Conservation (phyloP, 768 basidiomycete genomes). For the Kwoniella sp. region DNA sequence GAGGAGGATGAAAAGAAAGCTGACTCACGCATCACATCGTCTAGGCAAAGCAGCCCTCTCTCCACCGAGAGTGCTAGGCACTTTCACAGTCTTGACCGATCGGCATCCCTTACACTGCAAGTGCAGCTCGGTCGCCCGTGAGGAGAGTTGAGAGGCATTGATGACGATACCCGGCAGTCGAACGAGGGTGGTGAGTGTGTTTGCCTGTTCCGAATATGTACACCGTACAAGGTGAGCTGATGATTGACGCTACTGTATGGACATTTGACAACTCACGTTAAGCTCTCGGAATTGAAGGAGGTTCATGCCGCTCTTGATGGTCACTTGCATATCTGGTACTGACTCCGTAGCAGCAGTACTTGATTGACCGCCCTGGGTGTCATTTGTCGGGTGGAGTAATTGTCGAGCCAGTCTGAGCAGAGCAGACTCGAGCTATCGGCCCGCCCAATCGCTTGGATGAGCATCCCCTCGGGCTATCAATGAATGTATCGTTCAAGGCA, state of each 20-base stretch:
- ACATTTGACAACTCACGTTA: slow-evolving; percentile 61
- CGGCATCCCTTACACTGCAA: slow-evolving; percentile 91
- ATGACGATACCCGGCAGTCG: slow-evolving; percentile 98
- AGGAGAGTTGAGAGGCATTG: slow-evolving; percentile 88
- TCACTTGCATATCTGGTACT: slow-evolving; percentile 79
- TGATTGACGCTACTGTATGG: background rate
- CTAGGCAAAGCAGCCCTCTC: slow-evolving; percentile 84
- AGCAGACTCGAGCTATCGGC: slow-evolving; percentile 81
- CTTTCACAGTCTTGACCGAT: slow-evolving; percentile 73
- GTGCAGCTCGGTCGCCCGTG: slow-evolving; percentile 86
- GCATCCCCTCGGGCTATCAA: too few species aligned
- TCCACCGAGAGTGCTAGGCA: slow-evolving; percentile 82
- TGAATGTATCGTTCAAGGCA: too few species aligned
- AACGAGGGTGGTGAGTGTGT: slow-evolving; percentile 93
- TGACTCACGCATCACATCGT: slow-evolving; percentile 70
- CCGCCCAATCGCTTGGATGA: too few species aligned
- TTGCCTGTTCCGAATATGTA: too few species aligned
- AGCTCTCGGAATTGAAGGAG: slow-evolving; percentile 91
- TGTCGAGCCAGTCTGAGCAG: slow-evolving; percentile 78
- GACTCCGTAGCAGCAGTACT: slow-evolving; percentile 49
- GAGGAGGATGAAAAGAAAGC: background rate
- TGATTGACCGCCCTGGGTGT: slow-evolving; percentile 43
- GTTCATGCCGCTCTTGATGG: slow-evolving; percentile 84
- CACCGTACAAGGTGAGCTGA: background rate
- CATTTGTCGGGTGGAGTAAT: slow-evolving; percentile 74